Base-by-base conservation (phyloP, 108 stramenopile genomes). In the Cylindrotheca fusiformis region DNA sequence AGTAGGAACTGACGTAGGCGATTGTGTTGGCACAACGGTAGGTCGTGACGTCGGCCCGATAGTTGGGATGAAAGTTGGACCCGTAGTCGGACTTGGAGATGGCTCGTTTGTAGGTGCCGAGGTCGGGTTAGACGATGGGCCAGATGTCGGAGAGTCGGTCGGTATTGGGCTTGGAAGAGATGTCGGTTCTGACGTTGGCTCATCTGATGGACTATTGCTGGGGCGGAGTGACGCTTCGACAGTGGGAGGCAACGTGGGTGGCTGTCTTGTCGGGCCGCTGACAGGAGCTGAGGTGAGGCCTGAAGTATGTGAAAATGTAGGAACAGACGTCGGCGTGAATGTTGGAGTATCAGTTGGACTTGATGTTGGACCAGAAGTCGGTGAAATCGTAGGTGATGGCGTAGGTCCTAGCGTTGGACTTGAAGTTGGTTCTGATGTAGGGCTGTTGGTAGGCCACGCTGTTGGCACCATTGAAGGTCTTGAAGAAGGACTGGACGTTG, bases 361-460 rank as follows among this genome's bases (percentile, higher is more conserved):
- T 22, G 3, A 14, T 26, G 54, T 26, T 18, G 54, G 54, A 10
- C 8, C 22, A 17, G 21, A 17, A 26, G 54, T 55, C 14, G 36
- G 36, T n/a, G n/a, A n/a, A n/a, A n/a, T n/a, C n/a, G n/a, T n/a
- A n/a, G n/a, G n/a, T n/a, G n/a, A n/a, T n/a, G n/a, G n/a, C n/a
- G n/a, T n/a, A n/a, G n/a, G n/a, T n/a, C n/a, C n/a, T n/a, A n/a
- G n/a, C n/a, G n/a, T n/a, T n/a, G n/a, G n/a, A n/a, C n/a, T n/a
- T n/a, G n/a, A n/a, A n/a, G n/a, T n/a, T n/a, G n/a, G n/a, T n/a
- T n/a, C n/a, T n/a, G n/a, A n/a, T n/a, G n/a, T n/a, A n/a, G n/a
- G n/a, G n/a, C n/a, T n/a, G n/a, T n/a, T n/a, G n/a, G 57, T 69
- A 3, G 68, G 68, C 19, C 59, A 51, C 10, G 57, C 17, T 8